Base-by-base conservation (phyloP, 2,329 filamentous ascomycete genomes). In the Apiospora pterosperma region DNA sequence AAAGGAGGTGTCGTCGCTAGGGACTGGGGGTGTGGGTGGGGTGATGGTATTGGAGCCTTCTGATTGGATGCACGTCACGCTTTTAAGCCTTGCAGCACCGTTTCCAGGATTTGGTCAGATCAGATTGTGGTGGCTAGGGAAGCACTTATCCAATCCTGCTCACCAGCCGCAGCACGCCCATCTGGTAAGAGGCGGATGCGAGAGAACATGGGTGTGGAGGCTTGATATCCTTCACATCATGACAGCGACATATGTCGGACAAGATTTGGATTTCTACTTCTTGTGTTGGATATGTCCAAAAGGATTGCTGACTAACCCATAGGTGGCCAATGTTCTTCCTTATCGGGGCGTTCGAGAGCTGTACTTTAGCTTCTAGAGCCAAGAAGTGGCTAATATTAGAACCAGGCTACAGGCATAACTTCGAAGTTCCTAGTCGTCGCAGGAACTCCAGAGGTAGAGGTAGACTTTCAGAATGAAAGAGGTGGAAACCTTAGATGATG, bases 1-100 rank as follows among this genome's bases (percentile, higher is more conserved):
- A 66, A 59, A 59, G 69, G 69, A 71, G 67, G 69, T 73, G 74
- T 74, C 70, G 74, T 74, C 67, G 72, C 67, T 34, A 55, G 44
- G 44, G 25, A 55, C 31, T 55, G 44, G 44, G 44, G 28, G 44
- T 25, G 31, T 25, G 44, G 44, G 44, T 55, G 44, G 44, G 8
- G 44, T 55, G 44, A 55, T 55, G 31, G 16, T n/a, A 6, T 31
- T n/a, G 25, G 25, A 16, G 25, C 14, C 25, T 7, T 31, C 16
- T 55, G 7, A 55, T 55, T 55, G 44, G 44, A 19, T 55, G 44
- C 65, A 69, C 34, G 41, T 39, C 58, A 36, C 58, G 58, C n/a
- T 39, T 25, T 36, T 48, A 59, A 59, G 44, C 44, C 44, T 55
- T 55, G 44, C 44, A 42, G n/a, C 36, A 38, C 39, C 19, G 39